Conservation (phyloP, 352 stramenopile species). For the Blastocystis sp. region DNA sequence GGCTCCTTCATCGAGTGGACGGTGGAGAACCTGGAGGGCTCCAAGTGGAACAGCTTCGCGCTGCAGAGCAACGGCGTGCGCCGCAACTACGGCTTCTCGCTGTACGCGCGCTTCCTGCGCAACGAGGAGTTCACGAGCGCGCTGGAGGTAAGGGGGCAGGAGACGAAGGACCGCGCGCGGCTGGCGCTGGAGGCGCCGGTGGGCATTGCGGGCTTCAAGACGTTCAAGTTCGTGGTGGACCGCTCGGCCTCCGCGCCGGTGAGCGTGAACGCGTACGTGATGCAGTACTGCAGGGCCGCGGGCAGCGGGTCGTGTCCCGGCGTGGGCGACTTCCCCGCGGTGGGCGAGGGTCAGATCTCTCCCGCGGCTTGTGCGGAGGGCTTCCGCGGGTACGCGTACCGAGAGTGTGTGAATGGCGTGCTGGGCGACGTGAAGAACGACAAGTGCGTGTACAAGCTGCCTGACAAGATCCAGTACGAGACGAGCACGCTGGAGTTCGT, state of each 20-base stretch:
- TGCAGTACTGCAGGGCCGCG: neutral
- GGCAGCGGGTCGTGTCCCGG: slow-evolving; percentile 37
- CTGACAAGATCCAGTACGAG: neutral
- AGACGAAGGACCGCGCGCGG: neutral
- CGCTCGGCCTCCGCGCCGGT: neutral
- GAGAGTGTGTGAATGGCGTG: slow-evolving; percentile 12
- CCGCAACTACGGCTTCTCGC: neutral
- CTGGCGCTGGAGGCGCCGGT: neutral
- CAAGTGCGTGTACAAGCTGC: neutral
- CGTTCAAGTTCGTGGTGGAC: neutral
- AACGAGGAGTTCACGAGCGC: neutral
- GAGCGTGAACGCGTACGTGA: neutral
- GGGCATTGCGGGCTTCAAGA: neutral
- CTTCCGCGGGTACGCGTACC: slow-evolving; percentile 43
- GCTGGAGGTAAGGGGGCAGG: neutral
- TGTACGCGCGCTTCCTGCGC: neutral
- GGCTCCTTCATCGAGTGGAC: neutral
- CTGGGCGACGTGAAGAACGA: slow-evolving; percentile 38
- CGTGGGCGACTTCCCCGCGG: slow-evolving; percentile 28
- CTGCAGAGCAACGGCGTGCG: neutral
- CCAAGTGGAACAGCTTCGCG: neutral
- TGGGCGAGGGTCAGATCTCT: slow-evolving; percentile 36
- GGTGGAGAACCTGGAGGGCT: slow-evolving; percentile 2
- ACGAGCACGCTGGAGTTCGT: neutral
- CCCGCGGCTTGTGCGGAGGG: slow-evolving; percentile 37